Conservation (phyloP, 768 basidiomycete genomes). For the Piloderma croceum region DNA sequence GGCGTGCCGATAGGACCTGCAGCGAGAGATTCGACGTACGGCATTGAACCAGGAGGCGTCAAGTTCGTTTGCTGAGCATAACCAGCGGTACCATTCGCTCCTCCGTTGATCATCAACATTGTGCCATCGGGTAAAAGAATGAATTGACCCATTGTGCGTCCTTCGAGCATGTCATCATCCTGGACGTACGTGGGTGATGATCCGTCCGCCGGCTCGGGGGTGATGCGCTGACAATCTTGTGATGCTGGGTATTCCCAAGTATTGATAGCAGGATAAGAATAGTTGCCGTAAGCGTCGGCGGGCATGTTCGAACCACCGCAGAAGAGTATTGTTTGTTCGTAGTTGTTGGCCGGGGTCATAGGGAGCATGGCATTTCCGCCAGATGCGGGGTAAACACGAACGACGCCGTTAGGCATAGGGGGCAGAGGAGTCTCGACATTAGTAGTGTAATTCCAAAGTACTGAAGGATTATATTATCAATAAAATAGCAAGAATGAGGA, state of each 20-base stretch:
- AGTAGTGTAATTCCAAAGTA: conserved; percentile 45
- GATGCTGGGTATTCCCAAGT: conserved; percentile 71
- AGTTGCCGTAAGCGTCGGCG: conserved; percentile 69
- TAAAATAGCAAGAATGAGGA: conserved; percentile 4
- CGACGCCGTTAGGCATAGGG: conserved; percentile 65
- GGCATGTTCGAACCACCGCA: conserved; percentile 86
- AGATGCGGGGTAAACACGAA: conserved; percentile 85
- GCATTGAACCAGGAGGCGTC: conserved; percentile 45
- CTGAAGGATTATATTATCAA: conserved; percentile 20
- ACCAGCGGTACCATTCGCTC: conserved; percentile 80
- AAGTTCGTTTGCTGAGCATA: conserved; percentile 55
- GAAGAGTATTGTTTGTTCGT: conserved; percentile 78
- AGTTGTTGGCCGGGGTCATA: conserved; percentile 84
- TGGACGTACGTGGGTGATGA: conserved; percentile 53
- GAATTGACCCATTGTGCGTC: conserved; percentile 90
- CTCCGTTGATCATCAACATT: conserved; percentile 81
- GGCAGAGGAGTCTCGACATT: conserved; percentile 63
- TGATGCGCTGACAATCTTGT: conserved; percentile 73
- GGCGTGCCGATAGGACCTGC: conserved; percentile 74
- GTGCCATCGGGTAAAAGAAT: conserved; percentile 76
- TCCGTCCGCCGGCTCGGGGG: conserved; percentile 75
- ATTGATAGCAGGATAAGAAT: conserved; percentile 64
- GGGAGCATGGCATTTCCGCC: conserved; percentile 89
- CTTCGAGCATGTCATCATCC: conserved; percentile 71
- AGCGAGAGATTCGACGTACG: conserved; percentile 67